Conservation (phyloP, 1,284 basidiomycete genomes). For the Sporisorium iseilematis-ciliati region DNA sequence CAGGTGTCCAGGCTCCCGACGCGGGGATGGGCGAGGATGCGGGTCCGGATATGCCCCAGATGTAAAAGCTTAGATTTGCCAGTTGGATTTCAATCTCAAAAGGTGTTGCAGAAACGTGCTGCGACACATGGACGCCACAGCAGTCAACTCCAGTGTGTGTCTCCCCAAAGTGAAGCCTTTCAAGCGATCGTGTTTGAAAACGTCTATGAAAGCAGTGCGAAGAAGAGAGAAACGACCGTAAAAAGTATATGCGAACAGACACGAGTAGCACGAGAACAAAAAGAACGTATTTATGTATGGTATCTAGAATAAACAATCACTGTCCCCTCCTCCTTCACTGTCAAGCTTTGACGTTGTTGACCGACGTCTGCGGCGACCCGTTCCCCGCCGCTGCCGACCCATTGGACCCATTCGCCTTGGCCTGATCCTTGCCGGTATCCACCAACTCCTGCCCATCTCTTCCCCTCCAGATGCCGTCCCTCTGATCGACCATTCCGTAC, state of each 20-base stretch:
- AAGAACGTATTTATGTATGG: not conserved
- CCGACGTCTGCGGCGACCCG: not conserved
- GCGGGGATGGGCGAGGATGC: conserved; percentile 44
- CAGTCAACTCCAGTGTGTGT: too few relatives aligned
- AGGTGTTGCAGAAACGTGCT: not conserved
- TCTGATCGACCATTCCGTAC: conserved; percentile 76
- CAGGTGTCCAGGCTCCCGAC: conserved; percentile 45
- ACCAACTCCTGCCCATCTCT: conserved; percentile 66
- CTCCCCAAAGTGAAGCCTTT: not conserved
- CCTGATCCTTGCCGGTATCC: conserved; percentile 57
- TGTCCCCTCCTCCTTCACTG: not conserved
- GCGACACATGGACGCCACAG: too few relatives aligned
- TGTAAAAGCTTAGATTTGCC: conserved; percentile 20
- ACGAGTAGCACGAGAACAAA: not conserved
- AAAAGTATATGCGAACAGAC: not conserved
- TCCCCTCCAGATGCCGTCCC: conserved; percentile 80
- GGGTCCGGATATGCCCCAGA: conserved; percentile 50
- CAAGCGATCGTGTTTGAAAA: too few relatives aligned
- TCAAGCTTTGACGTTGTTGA: not conserved
- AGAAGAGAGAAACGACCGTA: not conserved
- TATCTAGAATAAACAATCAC: not conserved
- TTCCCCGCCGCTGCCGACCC: not conserved
- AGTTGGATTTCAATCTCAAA: not conserved
- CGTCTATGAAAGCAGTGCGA: not conserved
- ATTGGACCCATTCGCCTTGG: conserved; percentile 15